phyloP scores from a whole-genome alignment of 495 filamentous ascomycete genomes.

The Hyaloscypha variabilis region DNA sequence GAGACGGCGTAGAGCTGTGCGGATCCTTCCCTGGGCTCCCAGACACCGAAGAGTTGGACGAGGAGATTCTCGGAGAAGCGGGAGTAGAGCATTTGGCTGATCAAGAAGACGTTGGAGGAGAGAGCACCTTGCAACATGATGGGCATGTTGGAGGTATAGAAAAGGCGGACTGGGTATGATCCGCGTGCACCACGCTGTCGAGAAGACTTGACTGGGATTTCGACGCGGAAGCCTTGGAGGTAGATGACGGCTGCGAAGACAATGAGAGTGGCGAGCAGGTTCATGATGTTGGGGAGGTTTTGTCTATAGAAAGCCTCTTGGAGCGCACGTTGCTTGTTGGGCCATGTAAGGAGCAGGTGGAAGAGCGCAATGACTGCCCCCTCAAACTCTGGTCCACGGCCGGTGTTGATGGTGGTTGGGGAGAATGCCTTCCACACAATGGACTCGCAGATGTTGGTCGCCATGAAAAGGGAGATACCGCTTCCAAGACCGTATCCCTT shows the following conservation, averaged over 20 bases:
- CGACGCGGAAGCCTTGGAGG: slow-evolving; percentile 99
- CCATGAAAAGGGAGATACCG: slow-evolving; percentile 99
- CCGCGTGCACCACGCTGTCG: slow-evolving; percentile 97
- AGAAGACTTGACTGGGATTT: slow-evolving; percentile 99
- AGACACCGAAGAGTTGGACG: slow-evolving; percentile 93
- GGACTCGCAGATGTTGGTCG: slow-evolving; percentile 99
- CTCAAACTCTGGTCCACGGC: slow-evolving; percentile 98
- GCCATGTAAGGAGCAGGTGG: slow-evolving; percentile 97
- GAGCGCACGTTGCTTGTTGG: slow-evolving; percentile 96
- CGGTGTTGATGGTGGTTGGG: slow-evolving; percentile 98
- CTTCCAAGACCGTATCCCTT: slow-evolving; percentile 99
- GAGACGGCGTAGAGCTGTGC: slow-evolving; percentile 91
- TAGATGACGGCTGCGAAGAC: slow-evolving; percentile 99
- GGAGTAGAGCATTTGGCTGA: slow-evolving; percentile 98
- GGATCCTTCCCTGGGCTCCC: slow-evolving; percentile 96
- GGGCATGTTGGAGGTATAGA: slow-evolving; percentile 94
- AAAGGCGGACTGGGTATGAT: slow-evolving; percentile 78
- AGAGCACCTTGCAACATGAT: slow-evolving; percentile 99
- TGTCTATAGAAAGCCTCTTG: slow-evolving; percentile 99
- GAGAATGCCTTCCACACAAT: slow-evolving; percentile 99
- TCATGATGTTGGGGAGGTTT: slow-evolving; percentile 99
- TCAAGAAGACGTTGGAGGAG: slow-evolving; percentile 97
- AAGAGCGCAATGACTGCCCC: slow-evolving; percentile 98
- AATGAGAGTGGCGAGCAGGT: slow-evolving; percentile 87
- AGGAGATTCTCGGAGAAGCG: slow-evolving; percentile 98